Conservation (phyloP, 257 asterid species). For the Petunia secreta region DNA sequence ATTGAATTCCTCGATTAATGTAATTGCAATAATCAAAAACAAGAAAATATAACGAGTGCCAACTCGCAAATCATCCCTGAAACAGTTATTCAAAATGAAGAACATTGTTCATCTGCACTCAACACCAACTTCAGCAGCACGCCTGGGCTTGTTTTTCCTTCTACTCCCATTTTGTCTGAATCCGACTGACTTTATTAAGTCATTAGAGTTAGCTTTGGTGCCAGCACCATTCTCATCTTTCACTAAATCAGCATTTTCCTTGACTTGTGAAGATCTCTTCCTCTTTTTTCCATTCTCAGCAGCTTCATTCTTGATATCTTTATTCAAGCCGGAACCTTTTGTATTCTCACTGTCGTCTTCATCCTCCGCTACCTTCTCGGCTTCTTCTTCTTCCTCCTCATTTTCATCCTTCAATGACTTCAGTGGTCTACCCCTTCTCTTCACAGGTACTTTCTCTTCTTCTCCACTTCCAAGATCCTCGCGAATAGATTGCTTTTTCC, state of each 20-base stretch:
- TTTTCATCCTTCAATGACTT: slow-evolving; percentile 57
- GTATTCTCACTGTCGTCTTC: slow-evolving; percentile 50
- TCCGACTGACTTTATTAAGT: slow-evolving; percentile 51
- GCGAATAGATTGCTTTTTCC: slow-evolving; percentile 57
- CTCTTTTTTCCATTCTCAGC: slow-evolving; percentile 61
- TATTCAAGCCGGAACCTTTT: slow-evolving; percentile 35
- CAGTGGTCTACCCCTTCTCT: slow-evolving; percentile 77
- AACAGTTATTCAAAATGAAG: background rate
- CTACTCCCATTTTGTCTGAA: slow-evolving; percentile 69
- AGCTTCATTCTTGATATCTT: slow-evolving; percentile 47
- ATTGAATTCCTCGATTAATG: background rate
- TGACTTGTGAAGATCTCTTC: slow-evolving; percentile 51
- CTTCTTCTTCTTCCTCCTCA: slow-evolving; percentile 54
- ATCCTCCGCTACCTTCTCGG: slow-evolving; percentile 51
- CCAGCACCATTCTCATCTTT: slow-evolving; percentile 52
- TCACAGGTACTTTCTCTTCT: slow-evolving; percentile 65
- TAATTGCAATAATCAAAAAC: background rate
- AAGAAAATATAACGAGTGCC: background rate
- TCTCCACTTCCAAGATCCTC: slow-evolving; percentile 65
- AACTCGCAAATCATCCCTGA: background rate
- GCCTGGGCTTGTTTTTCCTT: slow-evolving; percentile 86
- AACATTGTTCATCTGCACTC: slow-evolving; percentile 61
- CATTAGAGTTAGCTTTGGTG: slow-evolving; percentile 39
- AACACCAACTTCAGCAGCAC: slow-evolving; percentile 91
- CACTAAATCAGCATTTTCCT: slow-evolving; percentile 51